A percentile compares a stretch with the other conserved stretches of the same genome.
Conservation (phyloP, 148 eudicot species). For the Pouteria glomerata region DNA sequence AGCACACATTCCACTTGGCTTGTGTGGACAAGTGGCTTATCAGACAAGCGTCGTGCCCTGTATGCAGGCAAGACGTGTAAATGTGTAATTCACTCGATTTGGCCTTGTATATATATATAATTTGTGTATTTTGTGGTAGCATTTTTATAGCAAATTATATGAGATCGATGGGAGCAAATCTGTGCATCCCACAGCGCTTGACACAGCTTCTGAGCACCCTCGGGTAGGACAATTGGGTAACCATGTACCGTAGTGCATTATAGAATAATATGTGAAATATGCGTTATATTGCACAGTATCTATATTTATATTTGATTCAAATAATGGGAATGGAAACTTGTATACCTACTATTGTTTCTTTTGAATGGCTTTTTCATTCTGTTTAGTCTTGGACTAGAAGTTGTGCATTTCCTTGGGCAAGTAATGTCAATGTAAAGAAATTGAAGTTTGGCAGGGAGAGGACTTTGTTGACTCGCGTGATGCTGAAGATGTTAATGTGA, state of each 20-base stretch:
- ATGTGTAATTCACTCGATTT: no score
- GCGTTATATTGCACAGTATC: not conserved
- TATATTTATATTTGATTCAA: not conserved
- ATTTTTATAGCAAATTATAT: not conserved
- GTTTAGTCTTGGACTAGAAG: no score
- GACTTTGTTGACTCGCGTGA: no score
- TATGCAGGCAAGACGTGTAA: slow-evolving; percentile 44
- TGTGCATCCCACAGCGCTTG: not conserved
- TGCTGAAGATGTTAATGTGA: no score
- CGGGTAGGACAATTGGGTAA: not conserved
- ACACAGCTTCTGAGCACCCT: not conserved
- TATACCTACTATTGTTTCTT: not conserved
- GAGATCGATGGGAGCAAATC: not conserved
- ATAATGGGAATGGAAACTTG: not conserved
- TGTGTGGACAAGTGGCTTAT: slow-evolving; percentile 57
- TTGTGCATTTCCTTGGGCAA: no score
- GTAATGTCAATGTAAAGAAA: no score
- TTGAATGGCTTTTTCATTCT: not conserved
- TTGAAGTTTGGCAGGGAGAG: no score
- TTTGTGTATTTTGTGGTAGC: no score
- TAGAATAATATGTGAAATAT: not conserved
- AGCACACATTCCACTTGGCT: slow-evolving; percentile 43
- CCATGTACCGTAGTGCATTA: not conserved
- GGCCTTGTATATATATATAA: no score
- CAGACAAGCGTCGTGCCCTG: slow-evolving; percentile 48